Percentiles rank a stretch among this genome's conserved stretches.
Conservation (phyloP, 2,329 filamentous ascomycete genomes). For the Colletotrichum gloeosporioides region DNA sequence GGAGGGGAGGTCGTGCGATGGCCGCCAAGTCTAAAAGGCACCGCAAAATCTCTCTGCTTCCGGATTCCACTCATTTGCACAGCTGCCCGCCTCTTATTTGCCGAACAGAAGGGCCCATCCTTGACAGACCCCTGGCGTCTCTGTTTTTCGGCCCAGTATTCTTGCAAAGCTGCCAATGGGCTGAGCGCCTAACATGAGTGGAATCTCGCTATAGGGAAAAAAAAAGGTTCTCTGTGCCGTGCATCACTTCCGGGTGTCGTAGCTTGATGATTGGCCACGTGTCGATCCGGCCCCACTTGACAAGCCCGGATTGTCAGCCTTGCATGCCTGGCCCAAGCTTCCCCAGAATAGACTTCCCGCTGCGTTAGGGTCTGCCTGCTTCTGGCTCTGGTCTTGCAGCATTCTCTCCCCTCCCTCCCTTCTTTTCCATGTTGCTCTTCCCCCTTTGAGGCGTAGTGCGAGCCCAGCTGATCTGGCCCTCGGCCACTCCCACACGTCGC, state of each 20-base stretch:
- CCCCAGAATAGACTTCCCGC: constrained; percentile 20
- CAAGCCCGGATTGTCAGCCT: constrained; percentile 2
- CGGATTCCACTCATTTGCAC: neutral
- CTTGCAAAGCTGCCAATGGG: neutral
- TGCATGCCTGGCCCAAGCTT: constrained; percentile 2
- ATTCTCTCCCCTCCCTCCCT: neutral
- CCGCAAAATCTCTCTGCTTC: neutral
- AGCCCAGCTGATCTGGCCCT: neutral
- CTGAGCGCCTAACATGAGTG: neutral
- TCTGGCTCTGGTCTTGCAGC: neutral
- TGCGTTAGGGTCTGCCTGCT: constrained; percentile 6
- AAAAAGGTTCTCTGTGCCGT: neutral
- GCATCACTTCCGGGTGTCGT: neutral
- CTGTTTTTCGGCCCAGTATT: neutral
- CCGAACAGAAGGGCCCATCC: neutral
- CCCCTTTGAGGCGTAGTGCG: neutral
- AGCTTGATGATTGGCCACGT: neutral
- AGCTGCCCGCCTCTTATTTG: neutral
- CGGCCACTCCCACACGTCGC: neutral
- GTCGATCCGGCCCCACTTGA: neutral
- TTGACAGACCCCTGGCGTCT: neutral
- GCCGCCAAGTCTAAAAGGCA: constrained; percentile 4
- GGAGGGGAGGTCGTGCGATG: constrained; percentile 31
- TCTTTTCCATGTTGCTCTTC: neutral
- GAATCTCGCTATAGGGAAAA: neutral